Evolutionary conservation across 805 yeast species (phyloP).

Genomic region (Metschnikowia matae): DNA sequence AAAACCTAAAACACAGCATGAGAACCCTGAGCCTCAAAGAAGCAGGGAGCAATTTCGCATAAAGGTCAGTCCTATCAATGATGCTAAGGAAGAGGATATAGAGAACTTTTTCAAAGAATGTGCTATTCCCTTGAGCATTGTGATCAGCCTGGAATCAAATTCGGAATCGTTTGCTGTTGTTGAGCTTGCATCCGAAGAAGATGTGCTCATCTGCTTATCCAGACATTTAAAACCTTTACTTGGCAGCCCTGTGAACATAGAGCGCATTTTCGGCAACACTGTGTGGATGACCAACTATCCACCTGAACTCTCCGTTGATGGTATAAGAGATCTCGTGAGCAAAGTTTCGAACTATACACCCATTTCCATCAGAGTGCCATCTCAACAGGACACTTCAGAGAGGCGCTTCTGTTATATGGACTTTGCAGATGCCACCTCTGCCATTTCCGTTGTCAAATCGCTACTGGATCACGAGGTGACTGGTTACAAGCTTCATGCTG

Average conservation of each 20-base stretch:
- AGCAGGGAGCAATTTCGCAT: slow-evolving; percentile 60
- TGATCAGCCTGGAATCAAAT: slow-evolving; percentile 6
- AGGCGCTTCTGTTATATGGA: slow-evolving; percentile 77
- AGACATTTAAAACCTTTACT: slow-evolving; percentile 49
- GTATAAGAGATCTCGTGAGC: slow-evolving; percentile 40
- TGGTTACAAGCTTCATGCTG: slow-evolving; percentile 46
- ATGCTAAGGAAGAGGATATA: slow-evolving; percentile 37
- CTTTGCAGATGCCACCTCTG: slow-evolving; percentile 42
- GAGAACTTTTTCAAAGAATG: slow-evolving; percentile 52
- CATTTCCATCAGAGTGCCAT: slow-evolving; percentile 60
- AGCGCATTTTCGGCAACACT: slow-evolving; percentile 44
- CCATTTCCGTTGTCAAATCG: slow-evolving; percentile 35
- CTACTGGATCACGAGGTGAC: slow-evolving; percentile 24
- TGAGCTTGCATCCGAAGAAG: slow-evolving; percentile 50
- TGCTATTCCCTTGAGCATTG: slow-evolving; percentile 46
- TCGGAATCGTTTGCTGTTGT: slow-evolving; percentile 44
- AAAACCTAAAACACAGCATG: not conserved
- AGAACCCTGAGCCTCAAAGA: slow-evolving; percentile 25
- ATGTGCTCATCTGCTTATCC: slow-evolving; percentile 56
- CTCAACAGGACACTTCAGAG: slow-evolving; percentile 48
- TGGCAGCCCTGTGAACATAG: slow-evolving; percentile 43
- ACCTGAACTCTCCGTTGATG: slow-evolving; percentile 40
- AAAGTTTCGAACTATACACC: slow-evolving; percentile 26
- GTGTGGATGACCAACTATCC: slow-evolving; percentile 77
- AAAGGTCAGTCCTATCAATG: slow-evolving; percentile 48